Evolutionary conservation across 202 grass and related monocot genomes (phyloP), one percentile per base, ranked within the genome.

Genomic region (Musa balbisiana): DNA sequence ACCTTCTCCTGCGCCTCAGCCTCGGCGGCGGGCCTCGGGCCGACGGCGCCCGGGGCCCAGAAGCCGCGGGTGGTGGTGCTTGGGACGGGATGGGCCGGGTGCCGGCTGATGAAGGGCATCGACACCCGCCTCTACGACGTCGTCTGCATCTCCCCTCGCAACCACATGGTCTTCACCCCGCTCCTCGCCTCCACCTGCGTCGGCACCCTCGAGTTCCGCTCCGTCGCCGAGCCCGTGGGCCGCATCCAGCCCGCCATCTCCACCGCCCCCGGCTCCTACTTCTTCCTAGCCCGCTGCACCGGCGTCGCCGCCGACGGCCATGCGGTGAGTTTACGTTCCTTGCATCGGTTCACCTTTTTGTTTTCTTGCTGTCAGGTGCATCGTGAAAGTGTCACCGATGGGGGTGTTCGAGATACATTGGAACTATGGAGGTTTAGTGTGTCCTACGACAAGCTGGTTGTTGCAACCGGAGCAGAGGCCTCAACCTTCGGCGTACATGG

Each of bases 341-440:
- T 33, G 29, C 29, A 5, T 4, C 0, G 29, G 29, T 33, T 33
- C 29, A 33, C 29, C 29, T 33, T 33, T 5, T 33, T 5, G 29
- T 33, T 4, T 33, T 33, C 3, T 27, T 59, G 5, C n/a, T 20
- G 16, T 17, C 77, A 96, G 92, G 89, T 96, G 89, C 85, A 96
- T 2, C 92, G 92, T 43, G 89, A 96, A 80, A 87, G 87, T 62
- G 82, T 92, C 76, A 80, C 85, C 60, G 87, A 92, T 20, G 56
- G 56, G 64, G 80, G 82, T 71, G 74, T 77, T 59, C 88, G 74
- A 83, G 85, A 85, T 62, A 71, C 85, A 56, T 67, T 78, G 75
- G 80, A 96, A 58, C 87, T 89, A 27, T 87, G 89, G 92, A 96
- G 90, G 76, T 96, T 96, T 73, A 96, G 86, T 76, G 90, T 96